These are phyloP conservation scores for Castanopsis chinensis DNA, from an alignment of 306 rosid species.

Conservation along the genomic window DNA sequence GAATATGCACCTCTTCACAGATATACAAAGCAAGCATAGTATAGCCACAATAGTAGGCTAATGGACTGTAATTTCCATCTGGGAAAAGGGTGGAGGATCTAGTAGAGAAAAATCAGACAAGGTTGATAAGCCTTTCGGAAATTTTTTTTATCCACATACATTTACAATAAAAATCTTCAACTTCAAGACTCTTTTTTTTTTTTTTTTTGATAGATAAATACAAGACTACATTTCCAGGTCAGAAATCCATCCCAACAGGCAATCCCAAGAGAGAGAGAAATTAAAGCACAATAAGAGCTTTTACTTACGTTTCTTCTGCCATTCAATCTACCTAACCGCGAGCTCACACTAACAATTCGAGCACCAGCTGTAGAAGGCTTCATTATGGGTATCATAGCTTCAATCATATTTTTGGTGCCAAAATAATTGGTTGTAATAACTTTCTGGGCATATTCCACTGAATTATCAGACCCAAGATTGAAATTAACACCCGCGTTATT, in stretches of 20 bases:
- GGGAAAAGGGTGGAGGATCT: too few relatives aligned
- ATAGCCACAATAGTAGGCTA: not conserved
- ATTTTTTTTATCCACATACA: too few relatives aligned
- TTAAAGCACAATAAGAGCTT: not conserved
- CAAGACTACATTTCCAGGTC: too few relatives aligned
- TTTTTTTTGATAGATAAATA: too few relatives aligned
- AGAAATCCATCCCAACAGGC: too few relatives aligned
- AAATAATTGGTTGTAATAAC: constrained; percentile 76
- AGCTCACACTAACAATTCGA: constrained; percentile 83
- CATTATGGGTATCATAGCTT: constrained; percentile 88
- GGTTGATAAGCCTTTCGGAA: too few relatives aligned
- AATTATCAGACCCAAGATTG: constrained; percentile 73
- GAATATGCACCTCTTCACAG: not conserved
- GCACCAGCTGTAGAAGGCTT: constrained; percentile 65
- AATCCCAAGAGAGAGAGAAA: not conserved
- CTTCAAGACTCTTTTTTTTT: too few relatives aligned
- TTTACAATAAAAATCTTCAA: too few relatives aligned
- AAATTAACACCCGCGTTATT: constrained; percentile 90
- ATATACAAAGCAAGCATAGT: not conserved
- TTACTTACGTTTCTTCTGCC: constrained; percentile 77
- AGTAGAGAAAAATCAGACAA: too few relatives aligned
- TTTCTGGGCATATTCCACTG: constrained; percentile 58
- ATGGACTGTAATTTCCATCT: too few relatives aligned
- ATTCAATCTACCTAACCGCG: constrained; percentile 74
- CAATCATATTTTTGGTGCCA: constrained; percentile 70